phyloP scores from a whole-genome alignment of 805 yeast species.

The Hanseniaspora mollemarum region DNA sequence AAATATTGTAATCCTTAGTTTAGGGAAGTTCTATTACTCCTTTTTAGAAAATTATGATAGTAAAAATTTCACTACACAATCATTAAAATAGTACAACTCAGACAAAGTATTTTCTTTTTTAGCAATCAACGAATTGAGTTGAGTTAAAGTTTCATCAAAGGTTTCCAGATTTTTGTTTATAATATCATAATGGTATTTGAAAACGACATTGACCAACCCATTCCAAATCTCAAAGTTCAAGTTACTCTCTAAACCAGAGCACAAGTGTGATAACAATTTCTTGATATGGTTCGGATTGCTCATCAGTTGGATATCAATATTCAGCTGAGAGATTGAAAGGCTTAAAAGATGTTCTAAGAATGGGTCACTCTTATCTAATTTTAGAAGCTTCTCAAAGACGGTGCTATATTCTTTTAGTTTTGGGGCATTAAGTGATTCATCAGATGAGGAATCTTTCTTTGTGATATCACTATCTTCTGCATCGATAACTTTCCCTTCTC shows the following conservation, averaged over 20 bases:
- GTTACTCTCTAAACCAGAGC: conserved; percentile 45
- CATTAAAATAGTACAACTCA: conserved; percentile 60
- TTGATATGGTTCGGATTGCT: conserved; percentile 53
- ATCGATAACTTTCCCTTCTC: conserved; percentile 29
- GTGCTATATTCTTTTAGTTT: conserved; percentile 45
- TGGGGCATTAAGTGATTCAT: conserved; percentile 66
- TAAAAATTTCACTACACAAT: conserved; percentile 58
- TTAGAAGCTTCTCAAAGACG: conserved; percentile 10
- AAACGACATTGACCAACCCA: conserved; percentile 64
- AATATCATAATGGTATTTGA: conserved; percentile 75
- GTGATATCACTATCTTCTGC: conserved; percentile 26
- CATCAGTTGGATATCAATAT: conserved; percentile 76
- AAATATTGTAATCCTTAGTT: conserved; percentile 21
- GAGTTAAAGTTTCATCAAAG: conserved; percentile 37
- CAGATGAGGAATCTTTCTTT: conserved; percentile 32
- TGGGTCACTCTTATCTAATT: conserved; percentile 31
- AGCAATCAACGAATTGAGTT: conserved; percentile 39
- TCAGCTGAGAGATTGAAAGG: conserved; percentile 67
- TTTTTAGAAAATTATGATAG: conserved; percentile 9
- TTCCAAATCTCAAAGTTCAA: conserved; percentile 65
- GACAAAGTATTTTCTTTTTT: conserved; percentile 44
- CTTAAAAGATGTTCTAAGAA: conserved; percentile 47
- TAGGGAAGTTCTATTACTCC: too few species aligned
- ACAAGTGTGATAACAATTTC: conserved; percentile 56
- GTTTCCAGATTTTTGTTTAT: conserved; percentile 36